These are phyloP conservation scores for Tetracentron sinense DNA, from an alignment of 164 flowering plant genomes.

Conservation along the genomic window DNA sequence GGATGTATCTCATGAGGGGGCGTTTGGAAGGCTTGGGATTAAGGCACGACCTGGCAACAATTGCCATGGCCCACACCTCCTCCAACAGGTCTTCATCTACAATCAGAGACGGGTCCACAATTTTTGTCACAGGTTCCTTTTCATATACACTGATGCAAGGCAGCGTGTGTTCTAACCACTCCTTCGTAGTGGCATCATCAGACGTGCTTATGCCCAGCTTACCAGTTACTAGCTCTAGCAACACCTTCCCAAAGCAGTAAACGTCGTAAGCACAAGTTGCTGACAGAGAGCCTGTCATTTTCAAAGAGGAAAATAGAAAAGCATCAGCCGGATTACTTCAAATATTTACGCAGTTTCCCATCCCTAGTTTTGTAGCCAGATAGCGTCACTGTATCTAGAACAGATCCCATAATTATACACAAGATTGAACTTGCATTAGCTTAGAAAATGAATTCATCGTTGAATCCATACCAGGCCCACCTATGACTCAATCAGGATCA, in stretches of 20 bases:
- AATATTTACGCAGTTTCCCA: no score
- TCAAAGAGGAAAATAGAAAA: not conserved
- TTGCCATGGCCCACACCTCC: constrained; percentile 95
- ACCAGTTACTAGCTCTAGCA: constrained; percentile 85
- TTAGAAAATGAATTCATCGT: no score
- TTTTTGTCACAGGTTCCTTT: constrained; percentile 63
- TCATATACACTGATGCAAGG: constrained; percentile 66
- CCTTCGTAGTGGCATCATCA: constrained; percentile 40
- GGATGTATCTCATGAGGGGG: constrained; percentile 71
- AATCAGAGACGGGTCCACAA: constrained; percentile 70
- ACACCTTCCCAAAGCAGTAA: constrained; percentile 80
- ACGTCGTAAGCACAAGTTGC: constrained; percentile 77
- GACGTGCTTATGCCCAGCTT: constrained; percentile 71
- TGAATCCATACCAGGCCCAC: no score
- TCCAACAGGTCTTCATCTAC: constrained; percentile 76
- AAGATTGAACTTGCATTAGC: no score
- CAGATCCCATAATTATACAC: no score
- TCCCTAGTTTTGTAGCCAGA: no score
- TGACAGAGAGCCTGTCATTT: constrained; percentile 45
- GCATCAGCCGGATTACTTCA: not conserved
- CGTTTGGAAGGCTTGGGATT: constrained; percentile 78
- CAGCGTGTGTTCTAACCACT: constrained; percentile 62
- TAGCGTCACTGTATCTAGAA: no score
- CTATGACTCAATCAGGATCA: no score
- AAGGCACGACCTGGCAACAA: constrained; percentile 80